Evolutionary conservation across 495 filamentous ascomycete species (phyloP).

Genomic region (Barbatosphaeria neglecta): DNA sequence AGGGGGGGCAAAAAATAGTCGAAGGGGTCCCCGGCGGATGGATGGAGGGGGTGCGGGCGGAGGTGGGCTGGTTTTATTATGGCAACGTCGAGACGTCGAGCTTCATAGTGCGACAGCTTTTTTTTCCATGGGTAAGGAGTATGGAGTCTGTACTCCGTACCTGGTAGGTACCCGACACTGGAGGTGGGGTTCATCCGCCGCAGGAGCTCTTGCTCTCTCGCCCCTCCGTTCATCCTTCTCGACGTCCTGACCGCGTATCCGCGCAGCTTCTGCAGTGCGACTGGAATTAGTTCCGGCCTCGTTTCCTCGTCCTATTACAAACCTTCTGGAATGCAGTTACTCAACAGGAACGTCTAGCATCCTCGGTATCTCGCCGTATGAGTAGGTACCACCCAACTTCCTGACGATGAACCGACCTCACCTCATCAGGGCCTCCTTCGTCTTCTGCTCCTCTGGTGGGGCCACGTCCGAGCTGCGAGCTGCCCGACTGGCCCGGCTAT

Average conservation of each 20-base stretch:
- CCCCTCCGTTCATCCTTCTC: too few species aligned
- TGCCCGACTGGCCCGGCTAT: background rate
- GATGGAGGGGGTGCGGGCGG: constrained; percentile 15
- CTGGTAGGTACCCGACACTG: too few species aligned
- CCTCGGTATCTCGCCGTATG: too few species aligned
- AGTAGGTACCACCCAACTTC: background rate
- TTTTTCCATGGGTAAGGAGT: too few species aligned
- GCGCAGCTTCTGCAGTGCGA: too few species aligned
- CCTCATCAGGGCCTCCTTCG: background rate
- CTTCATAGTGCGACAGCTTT: too few species aligned
- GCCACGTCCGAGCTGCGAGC: background rate
- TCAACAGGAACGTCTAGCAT: too few species aligned
- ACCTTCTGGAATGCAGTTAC: too few species aligned
- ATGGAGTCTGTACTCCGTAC: too few species aligned
- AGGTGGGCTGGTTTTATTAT: constrained; percentile 17
- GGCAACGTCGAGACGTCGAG: too few species aligned
- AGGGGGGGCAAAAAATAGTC: constrained; percentile 9
- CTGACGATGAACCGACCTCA: background rate
- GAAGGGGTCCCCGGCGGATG: constrained; percentile 9
- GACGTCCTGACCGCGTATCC: too few species aligned
- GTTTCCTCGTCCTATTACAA: background rate
- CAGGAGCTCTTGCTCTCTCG: background rate
- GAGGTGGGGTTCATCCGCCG: background rate
- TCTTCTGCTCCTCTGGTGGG: background rate
- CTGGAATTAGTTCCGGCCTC: background rate